phyloP scores from a whole-genome alignment of 2,329 filamentous ascomycete species.

The Penicillium brevicompactum region DNA sequence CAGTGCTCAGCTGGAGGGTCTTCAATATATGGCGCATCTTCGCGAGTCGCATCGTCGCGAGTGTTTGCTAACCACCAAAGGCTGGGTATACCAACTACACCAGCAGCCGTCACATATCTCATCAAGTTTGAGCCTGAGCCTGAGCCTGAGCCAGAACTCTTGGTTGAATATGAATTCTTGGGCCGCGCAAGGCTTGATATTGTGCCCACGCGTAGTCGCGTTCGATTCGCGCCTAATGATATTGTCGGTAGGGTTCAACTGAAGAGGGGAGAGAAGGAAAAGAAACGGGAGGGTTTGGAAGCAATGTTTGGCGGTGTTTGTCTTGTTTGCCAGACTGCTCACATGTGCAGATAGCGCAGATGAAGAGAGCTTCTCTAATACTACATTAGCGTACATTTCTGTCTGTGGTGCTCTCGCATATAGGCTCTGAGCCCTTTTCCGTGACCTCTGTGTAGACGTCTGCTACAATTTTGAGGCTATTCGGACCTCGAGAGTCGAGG shows the following conservation, averaged over 20 bases:
- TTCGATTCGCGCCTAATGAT: constrained; percentile 3
- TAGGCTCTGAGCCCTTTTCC: too few relatives aligned
- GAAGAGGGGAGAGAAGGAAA: not conserved
- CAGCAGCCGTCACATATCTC: constrained; percentile 14
- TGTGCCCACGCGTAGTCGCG: constrained; percentile 9
- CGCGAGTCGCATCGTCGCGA: not conserved
- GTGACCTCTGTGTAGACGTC: too few relatives aligned
- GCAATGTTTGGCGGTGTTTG: not conserved
- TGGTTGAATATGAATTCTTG: constrained; percentile 15
- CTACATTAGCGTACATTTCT: too few relatives aligned
- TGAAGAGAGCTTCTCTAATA: too few relatives aligned
- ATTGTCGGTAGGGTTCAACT: not conserved
- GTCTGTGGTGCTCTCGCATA: too few relatives aligned
- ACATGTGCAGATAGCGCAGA: too few relatives aligned
- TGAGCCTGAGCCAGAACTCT: not conserved
- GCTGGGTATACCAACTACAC: constrained; percentile 15
- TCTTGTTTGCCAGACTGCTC: too few relatives aligned
- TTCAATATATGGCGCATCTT: constrained; percentile 21
- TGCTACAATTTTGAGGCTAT: too few relatives aligned
- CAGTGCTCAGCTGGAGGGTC: constrained; percentile 11
- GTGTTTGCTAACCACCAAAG: constrained; percentile 21
- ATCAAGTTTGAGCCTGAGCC: constrained; percentile 6
- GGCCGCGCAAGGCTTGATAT: constrained; percentile 2
- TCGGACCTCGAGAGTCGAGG: too few relatives aligned
- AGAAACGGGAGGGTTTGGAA: not conserved